Conservation (phyloP, 768 basidiomycete species). For the Leucosporidium creatinivorum region DNA sequence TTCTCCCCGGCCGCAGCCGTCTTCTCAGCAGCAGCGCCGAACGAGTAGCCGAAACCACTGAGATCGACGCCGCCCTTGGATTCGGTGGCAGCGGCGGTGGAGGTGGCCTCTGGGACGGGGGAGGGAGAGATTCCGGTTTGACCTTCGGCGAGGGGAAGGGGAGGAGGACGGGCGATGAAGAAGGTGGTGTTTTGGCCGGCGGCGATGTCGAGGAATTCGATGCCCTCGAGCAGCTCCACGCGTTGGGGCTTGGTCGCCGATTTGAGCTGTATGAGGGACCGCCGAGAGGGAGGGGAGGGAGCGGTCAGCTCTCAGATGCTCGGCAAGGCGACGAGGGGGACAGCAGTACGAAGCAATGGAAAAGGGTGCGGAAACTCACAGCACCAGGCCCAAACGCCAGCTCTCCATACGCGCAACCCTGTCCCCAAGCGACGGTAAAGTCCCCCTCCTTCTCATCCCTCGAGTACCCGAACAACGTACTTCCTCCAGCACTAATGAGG, state of each 20-base stretch:
- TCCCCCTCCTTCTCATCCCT: constrained; percentile 59
- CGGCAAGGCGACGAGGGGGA: no score
- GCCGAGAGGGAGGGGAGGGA: no score
- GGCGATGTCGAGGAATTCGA: constrained; percentile 67
- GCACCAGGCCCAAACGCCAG: constrained; percentile 62
- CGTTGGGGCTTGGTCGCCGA: constrained; percentile 40
- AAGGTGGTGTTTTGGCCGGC: constrained; percentile 80
- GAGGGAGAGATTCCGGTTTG: constrained; percentile 5
- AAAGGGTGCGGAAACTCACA: neutral
- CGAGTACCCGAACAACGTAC: constrained; percentile 70
- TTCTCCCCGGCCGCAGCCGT: neutral
- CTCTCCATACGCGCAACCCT: constrained; percentile 52
- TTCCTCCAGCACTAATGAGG: constrained; percentile 68
- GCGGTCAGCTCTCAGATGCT: neutral
- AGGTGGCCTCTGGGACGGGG: neutral
- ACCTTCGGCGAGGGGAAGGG: constrained; percentile 17
- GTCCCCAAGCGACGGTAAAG: constrained; percentile 60
- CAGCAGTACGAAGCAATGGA: no score
- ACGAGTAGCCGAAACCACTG: constrained; percentile 26
- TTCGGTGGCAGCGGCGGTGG: neutral
- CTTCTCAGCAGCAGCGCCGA: neutral
- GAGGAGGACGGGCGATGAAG: constrained; percentile 63
- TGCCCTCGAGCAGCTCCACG: constrained; percentile 61
- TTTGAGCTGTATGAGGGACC: constrained; percentile 11
- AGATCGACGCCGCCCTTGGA: constrained; percentile 22